Evolutionary conservation across 306 rosid genomes (phyloP), one percentile per base, ranked within the genome.

Genomic region (Acacia acuminata): DNA sequence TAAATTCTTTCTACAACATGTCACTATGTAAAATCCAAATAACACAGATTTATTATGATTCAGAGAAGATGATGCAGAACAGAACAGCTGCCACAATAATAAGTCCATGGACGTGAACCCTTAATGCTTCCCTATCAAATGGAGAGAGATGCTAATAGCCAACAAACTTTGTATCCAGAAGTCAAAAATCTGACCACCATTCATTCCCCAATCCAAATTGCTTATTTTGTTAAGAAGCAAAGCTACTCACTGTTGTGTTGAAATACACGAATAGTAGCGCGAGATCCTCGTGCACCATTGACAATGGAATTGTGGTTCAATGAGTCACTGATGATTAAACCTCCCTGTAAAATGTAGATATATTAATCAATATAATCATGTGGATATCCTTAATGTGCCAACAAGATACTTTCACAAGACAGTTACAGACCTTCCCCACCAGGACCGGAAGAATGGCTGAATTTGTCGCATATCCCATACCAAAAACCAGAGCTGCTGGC

Each of bases 401-500:
- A 58, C 79, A 13, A 58, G 53, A 50, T 38, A 14, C 22, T 10
- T 24, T 76, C 56, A 58, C 40, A 13, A 15, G 58, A 70, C 75
- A 22, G 36, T 34, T 51, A 13, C 85, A 7, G 53, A 91, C 96
- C 96, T 91, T 91, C 47, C 87, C 86, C 16, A 90, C 73, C 68
- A 91, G 82, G 44, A 88, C 96, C 0, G 96, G 96, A 84, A 91
- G 88, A 71, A 91, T 85, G 36, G 92, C 85, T 24, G 93, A 90
- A 88, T 91, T 91, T 71, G 96, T 91, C 65, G 80, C 96, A 73
- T 91, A 89, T 63, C 93, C 96, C 96, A 91, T 91, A 38, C 96
- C 96, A 44, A 90, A 88, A 24, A 91, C 93, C 48, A 89, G 36
- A 27, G 96, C 93, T 71, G 93, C 88, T 3, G 96, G 93, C 82